A percentile compares a stretch with the other conserved stretches of the same genome.
These are phyloP conservation scores for Aspergillus proliferans DNA, from an alignment of 2,329 filamentous ascomycete species.

Conservation along the genomic window DNA sequence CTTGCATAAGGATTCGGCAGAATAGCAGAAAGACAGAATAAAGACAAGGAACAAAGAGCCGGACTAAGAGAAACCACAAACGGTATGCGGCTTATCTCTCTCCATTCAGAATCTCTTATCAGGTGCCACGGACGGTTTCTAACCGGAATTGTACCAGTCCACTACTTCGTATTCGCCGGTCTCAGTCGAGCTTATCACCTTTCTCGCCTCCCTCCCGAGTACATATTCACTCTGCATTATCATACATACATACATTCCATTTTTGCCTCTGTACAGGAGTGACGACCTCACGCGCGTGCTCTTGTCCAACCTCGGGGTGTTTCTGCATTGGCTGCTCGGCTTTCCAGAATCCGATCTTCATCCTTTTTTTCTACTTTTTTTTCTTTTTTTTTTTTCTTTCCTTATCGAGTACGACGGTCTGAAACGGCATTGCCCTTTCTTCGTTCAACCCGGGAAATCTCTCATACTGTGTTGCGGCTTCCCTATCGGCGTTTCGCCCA, in stretches of 20 bases:
- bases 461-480: conserved; percentile 15
- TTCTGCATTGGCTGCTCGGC: no score
- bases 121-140: no score
- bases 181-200: no score
- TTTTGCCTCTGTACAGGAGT: neutral
- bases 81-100: neutral
- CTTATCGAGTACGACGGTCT: neutral
- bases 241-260: no score
- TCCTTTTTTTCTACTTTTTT: neutral
- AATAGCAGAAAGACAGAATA: neutral
- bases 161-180: no score
- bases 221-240: no score
- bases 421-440: neutral
- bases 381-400: neutral
- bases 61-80: neutral
- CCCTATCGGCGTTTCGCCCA: conserved; percentile 18
- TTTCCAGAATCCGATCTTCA: no score
- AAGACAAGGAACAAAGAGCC: neutral
- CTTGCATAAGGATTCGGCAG: neutral
- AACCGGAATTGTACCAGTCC: no score
- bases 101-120: neutral
- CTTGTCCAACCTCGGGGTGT: no score
- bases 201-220: no score
- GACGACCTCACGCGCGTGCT: neutral
- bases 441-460: neutral